Percentiles rank a stretch among this genome's conserved stretches.
Conservation (phyloP, 2,329 filamentous ascomycete genomes). For the Alternaria angustiovoidea region DNA sequence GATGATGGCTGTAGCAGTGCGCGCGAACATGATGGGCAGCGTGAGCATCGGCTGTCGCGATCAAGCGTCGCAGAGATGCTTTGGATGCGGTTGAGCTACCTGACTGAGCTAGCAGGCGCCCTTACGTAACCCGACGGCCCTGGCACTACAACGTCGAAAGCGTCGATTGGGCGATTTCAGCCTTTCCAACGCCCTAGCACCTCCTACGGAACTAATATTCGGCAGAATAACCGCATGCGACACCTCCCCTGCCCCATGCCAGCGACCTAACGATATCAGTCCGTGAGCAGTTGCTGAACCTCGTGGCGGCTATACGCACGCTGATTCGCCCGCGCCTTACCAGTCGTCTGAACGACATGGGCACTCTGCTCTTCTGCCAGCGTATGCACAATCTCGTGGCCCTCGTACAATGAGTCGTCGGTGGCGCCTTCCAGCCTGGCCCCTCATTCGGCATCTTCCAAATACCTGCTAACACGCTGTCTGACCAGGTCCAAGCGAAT, state of each 20-base stretch:
- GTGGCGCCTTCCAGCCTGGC: constrained; percentile 31
- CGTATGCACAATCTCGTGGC: constrained; percentile 47
- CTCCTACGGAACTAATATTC: constrained; percentile 12
- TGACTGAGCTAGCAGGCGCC: constrained; percentile 14
- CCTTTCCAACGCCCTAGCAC: constrained; percentile 15
- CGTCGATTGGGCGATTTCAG: constrained; percentile 19
- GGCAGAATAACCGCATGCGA: constrained; percentile 27
- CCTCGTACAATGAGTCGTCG: constrained; percentile 39
- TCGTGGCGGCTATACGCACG: constrained; percentile 27
- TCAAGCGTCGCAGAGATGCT: constrained; percentile 10
- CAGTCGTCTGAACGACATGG: constrained; percentile 39
- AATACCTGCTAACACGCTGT: constrained; percentile 34
- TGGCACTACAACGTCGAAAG: constrained; percentile 14
- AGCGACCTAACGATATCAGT: constrained; percentile 22
- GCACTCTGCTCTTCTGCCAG: constrained; percentile 36
- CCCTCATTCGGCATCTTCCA: constrained; percentile 38
- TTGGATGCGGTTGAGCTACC: constrained; percentile 20
- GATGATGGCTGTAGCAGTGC: neutral
- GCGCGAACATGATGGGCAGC: constrained; percentile 4
- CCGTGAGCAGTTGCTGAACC: constrained; percentile 19
- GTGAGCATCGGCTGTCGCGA: constrained; percentile 8
- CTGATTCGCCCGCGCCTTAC: constrained; percentile 34
- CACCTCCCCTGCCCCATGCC: constrained; percentile 14
- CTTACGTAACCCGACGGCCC: constrained; percentile 23
- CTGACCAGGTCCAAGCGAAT: constrained; percentile 37